Evolutionary conservation across 148 eudicot genomes (phyloP), one percentile per base, ranked within the genome.

Genomic region (Fagopyrum tataricum): DNA sequence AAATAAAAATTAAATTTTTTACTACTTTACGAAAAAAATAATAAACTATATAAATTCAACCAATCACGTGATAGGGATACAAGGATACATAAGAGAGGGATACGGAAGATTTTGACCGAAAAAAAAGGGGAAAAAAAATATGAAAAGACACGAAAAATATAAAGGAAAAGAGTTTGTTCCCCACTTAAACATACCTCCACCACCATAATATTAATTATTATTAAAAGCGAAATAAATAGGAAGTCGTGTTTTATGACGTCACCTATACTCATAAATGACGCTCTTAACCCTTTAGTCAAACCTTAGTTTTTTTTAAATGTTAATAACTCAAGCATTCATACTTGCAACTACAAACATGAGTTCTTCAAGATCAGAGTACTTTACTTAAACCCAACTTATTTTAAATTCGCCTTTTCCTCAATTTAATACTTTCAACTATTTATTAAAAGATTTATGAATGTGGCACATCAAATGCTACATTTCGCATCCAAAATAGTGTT

Each of bases 121-220:
- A n/a, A n/a, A 24, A 24, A 59, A 59, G 59, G 15, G 15, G 2
- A 49, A 5, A 31, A 61, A 61, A 13, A 11, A 61, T 0, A 59
- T 24, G 41, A 5, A 61, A 61, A 24, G 37, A 31, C 37, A 31
- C 2, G 37, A 31, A 31, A 31, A 31, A 31, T 31, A 61, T 61
- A 61, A 61, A 61, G 67, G n/a, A 23, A 53, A 53, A 53, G 59
- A 23, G 59, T 31, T 61, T 61, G 67, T 61, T 61, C 67, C 67
- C 67, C 67, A 61, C 67, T 61, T 17, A 59, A 7, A 24, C 37
- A 11, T 37, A 59, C 40, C 12, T 59, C 67, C 67, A 59, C 67
- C 40, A 59, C 39, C 40, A 10, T 24, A 31, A 20, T 20, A 20
- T 53, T 53, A 53, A 46, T 46, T 17, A 4, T 13, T 4, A 15